Evolutionary conservation across 2,329 filamentous ascomycete species (phyloP), one percentile per base, ranked within the genome.

Genomic region (Alternaria panax): DNA sequence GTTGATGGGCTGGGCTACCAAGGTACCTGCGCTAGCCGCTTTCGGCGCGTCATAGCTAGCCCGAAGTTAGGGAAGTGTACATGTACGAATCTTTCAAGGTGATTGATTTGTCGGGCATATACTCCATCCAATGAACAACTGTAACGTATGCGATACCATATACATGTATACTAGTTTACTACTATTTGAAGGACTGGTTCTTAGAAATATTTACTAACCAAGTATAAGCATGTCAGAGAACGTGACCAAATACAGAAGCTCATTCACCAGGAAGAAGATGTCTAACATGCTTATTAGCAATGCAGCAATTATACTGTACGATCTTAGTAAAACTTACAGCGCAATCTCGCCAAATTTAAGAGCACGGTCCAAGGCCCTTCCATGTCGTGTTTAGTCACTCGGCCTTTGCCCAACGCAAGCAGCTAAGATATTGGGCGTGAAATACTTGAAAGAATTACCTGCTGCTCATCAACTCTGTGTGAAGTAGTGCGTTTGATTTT

Each of bases 1-100:
- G 56, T 28, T 24, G 27, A 42, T n/a, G 30, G 28, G 32, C 43
- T 28, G 51, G 56, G 51, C 54, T 48, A 58, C 56, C 51, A 48
- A 58, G 56, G 50, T 58, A 54, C 43, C 42, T 54, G 43, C 36
- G 28, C 38, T 24, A 41, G 24, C 38, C 20, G 11, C 38, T 41
- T 41, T 41, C 1, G 38, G 38, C 9, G 9, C 9, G 22, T 9
- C 38, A 22, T 18, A 22, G 11, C 18, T 41, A 41, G 20, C 18
- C 11, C 20, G 38, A 18, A 41, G 38, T 22, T 6, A 11, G n/a
- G 8, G 36, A 20, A 20, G 36, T 38, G 20, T 41, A n/a, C n/a
- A n/a, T n/a, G 5, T 41, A 41, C 5, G 18, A 22, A 22, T 38
- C 11, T 18, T 5, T 41, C 9, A 12, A 22, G 5, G 5, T 22